Conservation (phyloP, 2,329 filamentous ascomycete genomes). For the Aspergillus candidus region DNA sequence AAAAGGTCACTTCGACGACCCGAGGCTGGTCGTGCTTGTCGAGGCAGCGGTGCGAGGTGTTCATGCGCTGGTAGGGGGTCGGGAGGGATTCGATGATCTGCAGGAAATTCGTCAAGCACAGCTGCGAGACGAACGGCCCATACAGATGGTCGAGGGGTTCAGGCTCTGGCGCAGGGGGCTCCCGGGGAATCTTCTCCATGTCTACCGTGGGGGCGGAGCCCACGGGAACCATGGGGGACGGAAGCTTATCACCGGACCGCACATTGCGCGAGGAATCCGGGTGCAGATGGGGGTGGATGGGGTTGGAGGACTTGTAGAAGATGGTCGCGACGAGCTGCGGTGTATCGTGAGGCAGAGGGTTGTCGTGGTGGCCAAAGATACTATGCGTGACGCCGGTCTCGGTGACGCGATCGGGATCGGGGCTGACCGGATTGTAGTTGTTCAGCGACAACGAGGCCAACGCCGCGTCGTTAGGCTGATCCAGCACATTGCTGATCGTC, state of each 20-base stretch:
- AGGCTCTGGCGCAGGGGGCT: constrained; percentile 49
- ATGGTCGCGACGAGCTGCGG: constrained; percentile 44
- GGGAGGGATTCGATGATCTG: constrained; percentile 46
- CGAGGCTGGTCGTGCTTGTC: constrained; percentile 44
- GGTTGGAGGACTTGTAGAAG: constrained; percentile 42
- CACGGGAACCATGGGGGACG: constrained; percentile 35
- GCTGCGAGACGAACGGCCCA: constrained; percentile 49
- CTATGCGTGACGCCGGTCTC: constrained; percentile 44
- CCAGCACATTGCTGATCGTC: constrained; percentile 34
- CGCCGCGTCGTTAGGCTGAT: constrained; percentile 20
- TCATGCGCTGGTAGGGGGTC: constrained; percentile 45
- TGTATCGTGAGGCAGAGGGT: constrained; percentile 35
- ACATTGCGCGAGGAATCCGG: constrained; percentile 40
- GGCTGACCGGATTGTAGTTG: constrained; percentile 32
- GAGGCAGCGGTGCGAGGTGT: constrained; percentile 44
- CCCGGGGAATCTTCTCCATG: constrained; percentile 48
- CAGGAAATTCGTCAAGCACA: constrained; percentile 52
- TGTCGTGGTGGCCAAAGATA: constrained; percentile 39
- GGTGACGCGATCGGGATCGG: constrained; percentile 36
- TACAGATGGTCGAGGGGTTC: constrained; percentile 52
- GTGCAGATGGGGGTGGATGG: constrained; percentile 42
- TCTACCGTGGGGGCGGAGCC: constrained; percentile 48
- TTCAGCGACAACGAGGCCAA: constrained; percentile 21
- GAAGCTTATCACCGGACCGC: constrained; percentile 33
- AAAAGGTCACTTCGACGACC: constrained; percentile 49